Percentiles rank a stretch among this genome's conserved stretches.
phyloP scores from a whole-genome alignment of 73 alveolate species.

The Paramecium caudatum region DNA sequence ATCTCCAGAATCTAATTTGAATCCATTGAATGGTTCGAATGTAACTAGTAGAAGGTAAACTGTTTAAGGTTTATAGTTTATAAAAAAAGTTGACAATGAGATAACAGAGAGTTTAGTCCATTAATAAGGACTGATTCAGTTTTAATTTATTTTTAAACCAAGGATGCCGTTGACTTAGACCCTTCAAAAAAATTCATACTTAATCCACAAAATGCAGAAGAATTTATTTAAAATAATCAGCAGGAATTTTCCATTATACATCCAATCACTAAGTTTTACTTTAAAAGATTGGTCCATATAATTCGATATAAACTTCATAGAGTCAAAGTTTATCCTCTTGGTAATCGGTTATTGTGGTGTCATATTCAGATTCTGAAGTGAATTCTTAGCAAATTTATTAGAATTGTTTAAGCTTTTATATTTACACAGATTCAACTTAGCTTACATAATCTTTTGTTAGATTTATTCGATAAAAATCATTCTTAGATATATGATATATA shows the following conservation, averaged over 20 bases:
- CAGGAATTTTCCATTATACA: background rate
- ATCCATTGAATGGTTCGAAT: background rate
- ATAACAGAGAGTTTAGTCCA: background rate
- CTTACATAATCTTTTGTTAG: background rate
- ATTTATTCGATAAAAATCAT: background rate
- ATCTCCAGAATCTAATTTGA: background rate
- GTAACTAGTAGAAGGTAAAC: background rate
- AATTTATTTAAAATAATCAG: background rate
- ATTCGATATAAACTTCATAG: background rate
- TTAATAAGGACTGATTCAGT: background rate
- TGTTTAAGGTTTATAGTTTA: background rate
- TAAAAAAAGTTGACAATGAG: background rate
- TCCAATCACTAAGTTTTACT: slow-evolving; percentile 25
- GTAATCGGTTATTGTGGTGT: no score
- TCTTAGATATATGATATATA: background rate
- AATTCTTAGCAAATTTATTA: no score
- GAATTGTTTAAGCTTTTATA: slow-evolving; percentile 2
- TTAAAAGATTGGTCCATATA: background rate
- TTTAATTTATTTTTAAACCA: background rate
- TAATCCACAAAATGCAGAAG: slow-evolving; percentile 2
- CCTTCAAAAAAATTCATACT: background rate
- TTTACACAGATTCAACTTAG: slow-evolving; percentile 41
- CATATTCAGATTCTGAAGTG: no score
- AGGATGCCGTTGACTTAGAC: background rate
- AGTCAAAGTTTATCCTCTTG: no score